Evolutionary conservation across 1,139 yeast genomes (phyloP), one percentile per base, ranked within the genome.

Genomic region (Nakaseomyces delphensis): DNA sequence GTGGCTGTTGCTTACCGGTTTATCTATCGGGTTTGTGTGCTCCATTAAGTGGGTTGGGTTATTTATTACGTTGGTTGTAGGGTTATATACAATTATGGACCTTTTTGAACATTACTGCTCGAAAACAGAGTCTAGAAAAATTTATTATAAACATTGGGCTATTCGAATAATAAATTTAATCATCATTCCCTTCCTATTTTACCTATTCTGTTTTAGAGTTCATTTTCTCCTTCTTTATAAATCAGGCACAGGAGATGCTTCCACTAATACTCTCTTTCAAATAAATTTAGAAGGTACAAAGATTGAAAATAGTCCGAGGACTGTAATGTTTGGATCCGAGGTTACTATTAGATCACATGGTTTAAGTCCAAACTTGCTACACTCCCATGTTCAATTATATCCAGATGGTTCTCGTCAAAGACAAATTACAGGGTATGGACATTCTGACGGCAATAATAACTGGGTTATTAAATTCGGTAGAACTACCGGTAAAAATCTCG

Each of bases 11-110:
- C 54, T 80, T 14, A 77, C 93, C 1, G 98, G 98, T 6, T 47
- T 83, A 5, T 76, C 87, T 9, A 76, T 93, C 50, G 99, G 98
- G 1, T 84, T 95, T 62, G 97, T 89, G 11, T 81, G 89, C 53
- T 79, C 95, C 40, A 94, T 89, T 33, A 91, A 91, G 66, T 86
- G 95, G 96, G 97, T 91, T 16, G 98, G 98, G 3, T 64, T 89
- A 40, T 87, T 91, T 58, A 78, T 83, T 37, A 93, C 96, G 8
- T 73, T 76, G 0, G 66, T 89, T 19, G 83, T 89, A 43, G 99
- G 99, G 1, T 50, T 84, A n/a, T 91, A 87, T 66, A 83, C 87
- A 3, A 63, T 83, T 10, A 73, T 74, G 46, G 97, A 91, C 53
- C 70, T 91, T 45, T 71, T 79, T 67, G 69, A 79, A 52, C 77